Percentiles rank a stretch among this genome's conserved stretches.
These are phyloP conservation scores for Cajanus cajan DNA, from an alignment of 306 rosid species.

Conservation along the genomic window DNA sequence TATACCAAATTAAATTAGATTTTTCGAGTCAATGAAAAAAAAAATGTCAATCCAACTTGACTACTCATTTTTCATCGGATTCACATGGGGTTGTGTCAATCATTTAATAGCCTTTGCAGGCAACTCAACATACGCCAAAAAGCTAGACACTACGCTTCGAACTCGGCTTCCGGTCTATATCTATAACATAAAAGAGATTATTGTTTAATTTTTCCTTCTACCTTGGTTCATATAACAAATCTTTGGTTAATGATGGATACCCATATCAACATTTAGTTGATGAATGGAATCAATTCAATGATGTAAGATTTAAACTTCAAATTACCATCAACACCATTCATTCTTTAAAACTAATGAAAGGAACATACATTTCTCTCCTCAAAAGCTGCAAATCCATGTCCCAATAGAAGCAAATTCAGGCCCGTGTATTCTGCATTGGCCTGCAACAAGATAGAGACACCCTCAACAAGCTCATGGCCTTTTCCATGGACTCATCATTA, in stretches of 20 bases:
- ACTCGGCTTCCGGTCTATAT: background rate
- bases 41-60: no score
- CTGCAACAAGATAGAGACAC: no score
- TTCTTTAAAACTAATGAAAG: background rate
- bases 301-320: background rate
- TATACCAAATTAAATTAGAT: no score
- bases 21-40: no score
- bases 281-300: background rate
- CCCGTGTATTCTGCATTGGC: no score
- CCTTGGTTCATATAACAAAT: background rate
- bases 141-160: background rate
- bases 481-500: no score
- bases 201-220: background rate
- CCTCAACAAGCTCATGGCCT: no score
- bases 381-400: constrained; percentile 52
- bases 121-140: no score
- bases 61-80: no score
- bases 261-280: background rate
- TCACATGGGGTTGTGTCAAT: no score
- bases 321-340: background rate
- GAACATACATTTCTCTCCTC: constrained; percentile 44
- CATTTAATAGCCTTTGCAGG: no score
- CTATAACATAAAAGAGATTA: background rate
- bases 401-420: constrained; percentile 65
- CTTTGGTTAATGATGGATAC: background rate